Percentiles rank a stretch among this genome's conserved stretches.
Evolutionary conservation across 257 asterid genomes (phyloP).

Genomic region (Coffea eugenioides): DNA sequence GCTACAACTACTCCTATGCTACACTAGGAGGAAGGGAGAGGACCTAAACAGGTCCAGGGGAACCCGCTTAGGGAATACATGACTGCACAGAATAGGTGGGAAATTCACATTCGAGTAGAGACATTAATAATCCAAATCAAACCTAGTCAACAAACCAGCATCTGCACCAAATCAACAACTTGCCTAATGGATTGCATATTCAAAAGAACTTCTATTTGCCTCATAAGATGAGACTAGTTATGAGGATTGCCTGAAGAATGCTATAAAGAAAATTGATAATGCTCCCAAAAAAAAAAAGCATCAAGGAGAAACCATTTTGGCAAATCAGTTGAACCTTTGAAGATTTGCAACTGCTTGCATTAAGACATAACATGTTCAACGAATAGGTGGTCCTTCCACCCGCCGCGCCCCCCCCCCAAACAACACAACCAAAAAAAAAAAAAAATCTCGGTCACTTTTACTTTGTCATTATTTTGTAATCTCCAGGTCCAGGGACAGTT

Average conservation of each 20-base stretch:
- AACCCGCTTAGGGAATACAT: background rate
- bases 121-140: background rate
- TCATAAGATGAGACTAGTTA: background rate
- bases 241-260: background rate
- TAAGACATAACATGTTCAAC: background rate
- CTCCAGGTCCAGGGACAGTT: background rate
- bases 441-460: conserved; percentile 1
- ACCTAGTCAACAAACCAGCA: conserved; percentile 2
- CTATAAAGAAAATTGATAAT: background rate
- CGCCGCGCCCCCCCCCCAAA: too few relatives aligned
- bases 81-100: background rate
- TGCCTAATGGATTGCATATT: background rate
- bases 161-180: background rate
- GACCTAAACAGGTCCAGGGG: background rate
- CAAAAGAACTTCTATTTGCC: background rate
- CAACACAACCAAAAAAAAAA: too few relatives aligned
- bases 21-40: too few relatives aligned
- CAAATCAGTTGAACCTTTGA: background rate
- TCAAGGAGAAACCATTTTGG: background rate
- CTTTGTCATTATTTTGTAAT: conserved; percentile 12
- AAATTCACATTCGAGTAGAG: background rate
- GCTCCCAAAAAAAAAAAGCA: background rate
- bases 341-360: background rate
- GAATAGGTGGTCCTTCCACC: too few relatives aligned
- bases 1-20: too few relatives aligned